These are phyloP conservation scores for Emmonsiellopsis sp. DNA, from an alignment of 2,329 filamentous ascomycete genomes.

Conservation along the genomic window DNA sequence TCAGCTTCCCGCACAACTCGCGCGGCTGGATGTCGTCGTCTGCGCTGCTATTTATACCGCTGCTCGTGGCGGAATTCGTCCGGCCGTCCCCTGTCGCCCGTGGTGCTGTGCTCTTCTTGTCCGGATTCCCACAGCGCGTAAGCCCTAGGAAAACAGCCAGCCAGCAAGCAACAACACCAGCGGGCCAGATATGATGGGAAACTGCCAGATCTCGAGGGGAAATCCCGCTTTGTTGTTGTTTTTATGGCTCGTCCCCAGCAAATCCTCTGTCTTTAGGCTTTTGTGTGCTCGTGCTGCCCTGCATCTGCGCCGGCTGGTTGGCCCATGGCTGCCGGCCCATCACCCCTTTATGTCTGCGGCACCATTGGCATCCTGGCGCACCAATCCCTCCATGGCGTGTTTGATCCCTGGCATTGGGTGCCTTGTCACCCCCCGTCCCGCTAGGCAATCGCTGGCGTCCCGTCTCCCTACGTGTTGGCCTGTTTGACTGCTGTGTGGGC, in stretches of 20 bases:
- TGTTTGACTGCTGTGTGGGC: neutral
- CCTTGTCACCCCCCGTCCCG: neutral
- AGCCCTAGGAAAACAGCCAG: neutral
- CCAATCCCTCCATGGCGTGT: neutral
- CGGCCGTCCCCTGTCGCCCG: too few relatives aligned
- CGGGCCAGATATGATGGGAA: neutral
- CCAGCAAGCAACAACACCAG: neutral
- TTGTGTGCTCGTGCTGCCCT: neutral
- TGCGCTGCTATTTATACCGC: neutral
- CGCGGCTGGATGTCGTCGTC: neutral
- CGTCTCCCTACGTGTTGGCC: neutral
- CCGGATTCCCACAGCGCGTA: neutral
- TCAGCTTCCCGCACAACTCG: neutral
- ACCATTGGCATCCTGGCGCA: neutral
- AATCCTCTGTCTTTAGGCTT: neutral
- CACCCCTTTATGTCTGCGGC: neutral
- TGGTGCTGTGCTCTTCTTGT: neutral
- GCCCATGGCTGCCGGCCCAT: neutral
- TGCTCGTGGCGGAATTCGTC: too few relatives aligned
- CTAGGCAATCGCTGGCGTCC: neutral
- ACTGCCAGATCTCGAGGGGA: neutral
- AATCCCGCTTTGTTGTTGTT: neutral
- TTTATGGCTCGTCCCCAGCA: neutral
- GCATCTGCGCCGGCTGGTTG: neutral
- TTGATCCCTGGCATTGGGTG: neutral